phyloP scores from a whole-genome alignment of 768 basidiomycete genomes.

The Tulasnella sp. region DNA sequence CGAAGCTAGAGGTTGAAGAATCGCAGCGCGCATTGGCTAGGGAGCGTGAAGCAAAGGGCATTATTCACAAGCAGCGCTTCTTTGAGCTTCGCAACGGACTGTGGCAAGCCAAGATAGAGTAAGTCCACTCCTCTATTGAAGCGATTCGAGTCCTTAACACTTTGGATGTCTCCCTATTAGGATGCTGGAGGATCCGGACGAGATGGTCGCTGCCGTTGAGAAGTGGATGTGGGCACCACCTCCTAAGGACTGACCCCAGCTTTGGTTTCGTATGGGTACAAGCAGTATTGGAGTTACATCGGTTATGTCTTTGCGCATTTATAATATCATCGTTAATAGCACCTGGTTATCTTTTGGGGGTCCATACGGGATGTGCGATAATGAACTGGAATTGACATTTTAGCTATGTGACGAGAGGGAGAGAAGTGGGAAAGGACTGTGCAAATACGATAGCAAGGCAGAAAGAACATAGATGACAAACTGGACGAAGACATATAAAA shows the following conservation, averaged over 20 bases:
- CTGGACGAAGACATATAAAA: background rate
- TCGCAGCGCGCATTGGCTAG: conserved; percentile 78
- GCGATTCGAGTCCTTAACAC: background rate
- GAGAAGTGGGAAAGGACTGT: background rate
- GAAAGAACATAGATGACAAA: background rate
- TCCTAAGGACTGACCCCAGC: background rate
- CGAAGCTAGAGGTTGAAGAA: conserved; percentile 88
- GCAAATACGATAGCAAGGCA: background rate
- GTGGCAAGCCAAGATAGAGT: conserved; percentile 80
- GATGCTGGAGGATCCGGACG: conserved; percentile 62
- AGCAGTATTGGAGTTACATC: background rate
- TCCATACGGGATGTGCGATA: background rate
- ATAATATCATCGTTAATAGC: conserved; percentile 9
- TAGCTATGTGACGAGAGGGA: background rate
- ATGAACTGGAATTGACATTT: background rate
- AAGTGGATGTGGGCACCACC: conserved; percentile 67
- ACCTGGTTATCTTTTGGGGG: background rate
- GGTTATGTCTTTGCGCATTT: background rate
- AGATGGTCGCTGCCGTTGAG: conserved; percentile 62
- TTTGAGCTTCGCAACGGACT: conserved; percentile 73
- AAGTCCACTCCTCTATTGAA: conserved; percentile 35
- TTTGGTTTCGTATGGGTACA: background rate
- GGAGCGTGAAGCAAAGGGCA: conserved; percentile 67
- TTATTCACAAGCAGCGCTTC: conserved; percentile 67
- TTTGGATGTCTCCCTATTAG: conserved; percentile 39